Conservation (phyloP, 2,329 filamentous ascomycete species). For the Diaporthe sp. region DNA sequence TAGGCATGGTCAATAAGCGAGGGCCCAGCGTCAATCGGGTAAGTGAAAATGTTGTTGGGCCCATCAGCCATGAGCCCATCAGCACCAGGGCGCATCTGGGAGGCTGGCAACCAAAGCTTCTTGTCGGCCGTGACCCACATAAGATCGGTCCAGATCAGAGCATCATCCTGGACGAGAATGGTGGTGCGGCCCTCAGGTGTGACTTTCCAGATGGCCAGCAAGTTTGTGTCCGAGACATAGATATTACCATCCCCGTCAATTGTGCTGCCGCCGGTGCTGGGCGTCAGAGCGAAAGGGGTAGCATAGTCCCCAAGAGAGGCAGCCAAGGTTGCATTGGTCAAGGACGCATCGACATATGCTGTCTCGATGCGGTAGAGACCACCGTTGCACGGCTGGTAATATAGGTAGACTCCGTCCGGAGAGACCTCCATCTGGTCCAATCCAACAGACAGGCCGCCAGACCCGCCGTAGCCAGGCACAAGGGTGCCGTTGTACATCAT, state of each 20-base stretch:
- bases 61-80: conserved; percentile 38
- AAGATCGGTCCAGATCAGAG: conserved; percentile 40
- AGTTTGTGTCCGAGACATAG: conserved; percentile 14
- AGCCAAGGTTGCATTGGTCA: conserved; percentile 50
- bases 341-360: conserved; percentile 49
- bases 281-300: conserved; percentile 13
- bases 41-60: conserved; percentile 41
- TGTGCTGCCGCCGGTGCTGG: conserved; percentile 15
- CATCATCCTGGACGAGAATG: conserved; percentile 41
- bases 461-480: background rate
- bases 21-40: conserved; percentile 40
- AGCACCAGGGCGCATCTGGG: conserved; percentile 40
- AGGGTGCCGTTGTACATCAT: conserved; percentile 27
- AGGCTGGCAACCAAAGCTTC: conserved; percentile 41
- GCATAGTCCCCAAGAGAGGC: conserved; percentile 42
- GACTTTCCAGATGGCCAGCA: conserved; percentile 32
- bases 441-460: conserved; percentile 43
- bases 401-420: conserved; percentile 52
- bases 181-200: conserved; percentile 36
- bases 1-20: conserved; percentile 1
- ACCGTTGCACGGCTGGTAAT: conserved; percentile 54
- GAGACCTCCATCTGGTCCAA: conserved; percentile 55
- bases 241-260: conserved; percentile 29
- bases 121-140: conserved; percentile 41
- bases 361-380: conserved; percentile 53